Conservation (phyloP, 805 yeast genomes). For the Lipomyces anomalus region DNA sequence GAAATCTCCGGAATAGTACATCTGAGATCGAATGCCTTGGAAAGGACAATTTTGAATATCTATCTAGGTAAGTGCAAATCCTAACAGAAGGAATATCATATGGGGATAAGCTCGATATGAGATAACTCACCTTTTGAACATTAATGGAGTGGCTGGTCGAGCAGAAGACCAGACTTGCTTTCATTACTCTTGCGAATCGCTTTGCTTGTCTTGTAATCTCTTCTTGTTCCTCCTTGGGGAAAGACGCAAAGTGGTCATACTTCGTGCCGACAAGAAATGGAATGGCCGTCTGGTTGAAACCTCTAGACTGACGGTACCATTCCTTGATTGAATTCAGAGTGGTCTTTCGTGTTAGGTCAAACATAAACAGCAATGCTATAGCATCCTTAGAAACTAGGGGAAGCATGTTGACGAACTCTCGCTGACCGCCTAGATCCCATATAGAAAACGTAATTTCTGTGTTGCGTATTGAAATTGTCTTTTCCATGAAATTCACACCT, state of each 20-base stretch:
- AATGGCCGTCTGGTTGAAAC: constrained; percentile 82
- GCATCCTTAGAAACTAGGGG: constrained; percentile 91
- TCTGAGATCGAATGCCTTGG: constrained; percentile 83
- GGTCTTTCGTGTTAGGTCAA: constrained; percentile 80
- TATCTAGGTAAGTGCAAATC: neutral
- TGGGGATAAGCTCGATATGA: neutral
- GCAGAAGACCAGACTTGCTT: constrained; percentile 74
- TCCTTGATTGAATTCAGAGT: constrained; percentile 84
- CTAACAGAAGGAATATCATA: too few relatives aligned
- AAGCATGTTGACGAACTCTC: constrained; percentile 91
- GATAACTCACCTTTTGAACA: constrained; percentile 54
- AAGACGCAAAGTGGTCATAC: constrained; percentile 77
- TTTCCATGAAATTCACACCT: constrained; percentile 94
- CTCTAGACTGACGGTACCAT: constrained; percentile 90
- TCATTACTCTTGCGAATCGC: constrained; percentile 84
- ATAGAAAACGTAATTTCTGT: constrained; percentile 86
- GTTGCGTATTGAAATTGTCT: constrained; percentile 72
- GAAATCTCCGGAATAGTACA: constrained; percentile 77
- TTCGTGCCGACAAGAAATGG: constrained; percentile 92
- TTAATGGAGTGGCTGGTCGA: constrained; percentile 90
- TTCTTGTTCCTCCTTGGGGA: constrained; percentile 73
- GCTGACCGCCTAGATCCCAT: constrained; percentile 96
- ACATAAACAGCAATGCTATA: constrained; percentile 82
- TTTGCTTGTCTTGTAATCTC: constrained; percentile 79
- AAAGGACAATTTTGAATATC: constrained; percentile 82